Evolutionary conservation across 2,329 filamentous ascomycete genomes (phyloP), one percentile per base, ranked within the genome.

Genomic region (Sclerotinia borealis): DNA sequence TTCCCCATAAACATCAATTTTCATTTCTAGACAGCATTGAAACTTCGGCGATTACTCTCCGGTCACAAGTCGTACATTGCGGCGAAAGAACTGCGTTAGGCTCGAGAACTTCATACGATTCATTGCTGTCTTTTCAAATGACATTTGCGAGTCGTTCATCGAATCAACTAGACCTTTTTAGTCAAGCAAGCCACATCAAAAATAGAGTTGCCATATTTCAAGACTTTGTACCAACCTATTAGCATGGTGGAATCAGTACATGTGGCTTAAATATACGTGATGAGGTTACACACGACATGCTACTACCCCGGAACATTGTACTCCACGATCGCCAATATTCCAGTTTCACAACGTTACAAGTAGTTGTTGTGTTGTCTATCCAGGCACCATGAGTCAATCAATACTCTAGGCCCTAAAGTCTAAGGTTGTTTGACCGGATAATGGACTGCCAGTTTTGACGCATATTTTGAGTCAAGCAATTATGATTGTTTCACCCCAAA

Each of bases 191-290:
- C 52, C 52, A 56, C 52, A 34, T 45, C 15, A 41, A 31, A 43
- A 43, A 56, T 34, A 45, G n/a, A 43, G 25, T 31, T 41, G n/a
- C 39, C 17, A n/a, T 41, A 27, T 55, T 56, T 31, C 25, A 39
- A 45, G 19, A 41, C 27, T 45, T 19, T 34, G 27, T 55, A 37
- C 39, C 37, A 43, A 45, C 39, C 39, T 56, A 8, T 25, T 34
- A 34, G 39, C 10, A 25, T 22, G 34, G 39, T 43, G 54, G 27
- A 58, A 45, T n/a, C n/a, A n/a, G n/a, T n/a, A n/a, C 54, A 58
- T 58, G 39, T 58, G 54, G 54, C 39, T 58, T 45, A 41, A 19
- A 34, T 45, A 45, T 58, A 58, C 54, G 45, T 58, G 39, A 58
- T 45, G 31, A 19, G 47, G 47, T 19, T 25, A 19, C 27, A 3